Evolutionary conservation across 495 filamentous ascomycete species (phyloP).

Genomic region (Penicillium antarcticum): DNA sequence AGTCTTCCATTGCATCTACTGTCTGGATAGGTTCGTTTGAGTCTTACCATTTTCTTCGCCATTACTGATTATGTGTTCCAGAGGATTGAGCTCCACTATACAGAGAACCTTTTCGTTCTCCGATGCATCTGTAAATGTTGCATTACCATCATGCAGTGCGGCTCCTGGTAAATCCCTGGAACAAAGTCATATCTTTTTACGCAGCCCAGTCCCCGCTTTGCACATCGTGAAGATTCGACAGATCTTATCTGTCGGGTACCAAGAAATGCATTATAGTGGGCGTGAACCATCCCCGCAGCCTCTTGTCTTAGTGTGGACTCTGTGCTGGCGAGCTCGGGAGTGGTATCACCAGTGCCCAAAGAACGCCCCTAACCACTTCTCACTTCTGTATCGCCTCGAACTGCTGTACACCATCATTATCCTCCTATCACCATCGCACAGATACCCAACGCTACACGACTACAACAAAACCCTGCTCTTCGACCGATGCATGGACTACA

Average conservation of each 20-base stretch:
- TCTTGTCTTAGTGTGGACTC: constrained; percentile 56
- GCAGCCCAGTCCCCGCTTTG: constrained; percentile 48
- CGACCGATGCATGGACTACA: constrained; percentile 73
- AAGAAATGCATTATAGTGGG: constrained; percentile 71
- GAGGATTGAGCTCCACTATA: constrained; percentile 76
- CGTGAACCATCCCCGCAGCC: constrained; percentile 59
- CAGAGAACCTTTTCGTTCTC: constrained; percentile 85
- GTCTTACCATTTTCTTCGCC: not conserved
- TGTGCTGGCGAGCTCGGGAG: constrained; percentile 60
- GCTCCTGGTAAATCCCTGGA: constrained; percentile 32
- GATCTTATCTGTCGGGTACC: constrained; percentile 78
- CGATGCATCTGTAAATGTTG: constrained; percentile 78
- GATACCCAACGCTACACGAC: constrained; percentile 58
- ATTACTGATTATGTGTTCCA: constrained; percentile 26
- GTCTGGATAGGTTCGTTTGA: constrained; percentile 68
- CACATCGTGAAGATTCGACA: constrained; percentile 74
- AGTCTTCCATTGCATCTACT: constrained; percentile 83
- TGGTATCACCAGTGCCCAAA: constrained; percentile 64
- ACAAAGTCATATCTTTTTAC: constrained; percentile 43
- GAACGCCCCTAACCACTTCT: constrained; percentile 53
- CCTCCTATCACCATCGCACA: constrained; percentile 70
- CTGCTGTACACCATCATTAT: constrained; percentile 81
- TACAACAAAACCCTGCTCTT: constrained; percentile 76
- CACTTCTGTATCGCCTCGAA: constrained; percentile 74
- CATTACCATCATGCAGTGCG: constrained; percentile 41